These are phyloP conservation scores for Tritrichomonas foetus DNA, from an alignment of 208 protist species.

Conservation along the genomic window DNA sequence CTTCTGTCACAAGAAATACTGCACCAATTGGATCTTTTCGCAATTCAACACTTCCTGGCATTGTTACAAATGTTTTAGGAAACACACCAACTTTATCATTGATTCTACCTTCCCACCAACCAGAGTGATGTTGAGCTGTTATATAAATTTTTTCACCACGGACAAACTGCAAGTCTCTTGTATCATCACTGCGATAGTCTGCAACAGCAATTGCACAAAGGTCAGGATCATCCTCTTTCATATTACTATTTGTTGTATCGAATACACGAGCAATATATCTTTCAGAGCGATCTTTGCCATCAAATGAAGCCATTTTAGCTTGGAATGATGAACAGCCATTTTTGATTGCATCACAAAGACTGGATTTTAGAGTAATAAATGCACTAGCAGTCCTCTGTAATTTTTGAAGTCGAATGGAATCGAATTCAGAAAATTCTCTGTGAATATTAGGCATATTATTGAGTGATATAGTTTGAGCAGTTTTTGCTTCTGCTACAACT, in stretches of 20 bases:
- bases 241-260: background rate
- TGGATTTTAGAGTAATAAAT: background rate
- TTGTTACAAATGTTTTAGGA: background rate
- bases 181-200: background rate
- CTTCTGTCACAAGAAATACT: background rate
- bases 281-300: background rate
- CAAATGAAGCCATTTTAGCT: background rate
- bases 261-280: background rate
- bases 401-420: background rate
- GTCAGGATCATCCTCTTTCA: background rate
- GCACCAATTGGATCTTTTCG: slow-evolving; percentile 1
- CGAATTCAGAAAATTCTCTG: background rate
- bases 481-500: background rate
- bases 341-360: too few relatives aligned
- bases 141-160: slow-evolving; percentile 11
- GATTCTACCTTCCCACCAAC: background rate
- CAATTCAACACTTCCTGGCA: background rate
- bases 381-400: background rate
- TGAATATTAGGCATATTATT: background rate
- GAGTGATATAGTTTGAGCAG: too few relatives aligned
- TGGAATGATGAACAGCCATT: background rate
- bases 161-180: background rate
- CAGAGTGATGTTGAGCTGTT: background rate
- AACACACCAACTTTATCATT: background rate
- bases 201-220: background rate